Base-by-base conservation (phyloP, 306 rosid genomes). In the Castanea crenata region DNA sequence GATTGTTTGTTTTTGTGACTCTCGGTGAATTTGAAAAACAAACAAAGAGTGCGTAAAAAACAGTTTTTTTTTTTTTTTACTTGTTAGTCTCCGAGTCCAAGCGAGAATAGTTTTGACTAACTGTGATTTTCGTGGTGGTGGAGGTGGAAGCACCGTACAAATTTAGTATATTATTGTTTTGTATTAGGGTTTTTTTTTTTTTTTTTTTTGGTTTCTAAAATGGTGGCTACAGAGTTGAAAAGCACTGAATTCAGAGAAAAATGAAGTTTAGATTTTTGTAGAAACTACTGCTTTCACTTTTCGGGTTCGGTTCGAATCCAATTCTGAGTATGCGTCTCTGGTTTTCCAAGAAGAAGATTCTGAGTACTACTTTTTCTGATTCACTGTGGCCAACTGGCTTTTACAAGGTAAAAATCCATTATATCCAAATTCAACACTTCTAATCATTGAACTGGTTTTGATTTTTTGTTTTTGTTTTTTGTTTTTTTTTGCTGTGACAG, bases 381-480 rank as follows among this genome's bases (percentile, higher is more conserved):
- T 72, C 71, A 32, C 20, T 41, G 80, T 64, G 31, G 67, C 71
- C 83, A 84, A 76, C 77, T 81, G 81, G 80, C 76, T 55, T 79
- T 61, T 81, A 41, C 71, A 85, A 75, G 90, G 92, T 90, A 87
- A 79, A 77, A 41, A 41, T 41, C 71, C 76, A 41, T 32, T 76
- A 8, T 56, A 41, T 55, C 56, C 52, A 72, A 72, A 41, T 65
- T 68, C 38, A 68, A 67, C 70, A 72, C 31, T 76, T 83, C 73
- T 41, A 67, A 80, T 80, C 38, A 73, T 73, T 69, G 71, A 67
- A 32, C 41, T 56, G n/a, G 6, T 35, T 56, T 32, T 74, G 9
- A 27, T 63, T 25, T 13, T 16, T 5, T 27, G 14, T 9, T 25
- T 27, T 6, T 64, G 7, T 65, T 32, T 10, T 44, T 44, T n/a